Base-by-base conservation (phyloP, 2,329 filamentous ascomycete genomes). In the Cyphellophora attinorum region DNA sequence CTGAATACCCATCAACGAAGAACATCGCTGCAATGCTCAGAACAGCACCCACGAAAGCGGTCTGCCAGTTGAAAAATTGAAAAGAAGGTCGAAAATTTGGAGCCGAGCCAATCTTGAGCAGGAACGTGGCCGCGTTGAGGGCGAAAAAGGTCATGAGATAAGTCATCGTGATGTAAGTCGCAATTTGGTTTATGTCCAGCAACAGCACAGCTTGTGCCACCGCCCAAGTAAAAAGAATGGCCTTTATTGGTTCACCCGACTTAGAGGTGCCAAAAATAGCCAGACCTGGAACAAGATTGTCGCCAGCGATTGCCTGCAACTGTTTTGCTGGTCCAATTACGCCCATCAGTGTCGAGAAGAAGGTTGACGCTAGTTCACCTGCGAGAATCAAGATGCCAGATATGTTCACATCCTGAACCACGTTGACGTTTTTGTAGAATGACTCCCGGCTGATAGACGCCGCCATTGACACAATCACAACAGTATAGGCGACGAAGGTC, bases 121-220 rank as follows among this genome's bases (percentile, higher is more conserved):
- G 63, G 49, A 93, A 93, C 47, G 85, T 93, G 5, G 85, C 85
- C 6, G 93, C 60, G 45, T 93, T 93, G 58, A 84, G 91, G 27
- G 89, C 82, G 33, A 93, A 73, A 51, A 93, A 93, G 0, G 85
- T 93, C 80, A 93, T 89, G 51, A 91, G 74, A 53, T 91, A 93
- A 11, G 83, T 82, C 82, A 93, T 93, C 2, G 85, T 89, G 29
- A 93, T 85, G 38, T 93, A 77, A 0, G 84, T 89, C 5, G 85
- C 85, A 48, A 93, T 93, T 51, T 85, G 81, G 54, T 93, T 91
- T 46, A 93, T 73, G 50, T 93, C 77, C 29, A 82, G 81, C 33
- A 93, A 71, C 58, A 93, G 79, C 0, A 84, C 84, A 17, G 88
- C 45, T 52, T 93, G 85, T 1, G 84, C 78, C 37, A 89, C 72